A percentile compares a stretch with the other conserved stretches of the same genome.
phyloP scores from a whole-genome alignment of 2,329 filamentous ascomycete species.

The Talaromyces sp. region DNA sequence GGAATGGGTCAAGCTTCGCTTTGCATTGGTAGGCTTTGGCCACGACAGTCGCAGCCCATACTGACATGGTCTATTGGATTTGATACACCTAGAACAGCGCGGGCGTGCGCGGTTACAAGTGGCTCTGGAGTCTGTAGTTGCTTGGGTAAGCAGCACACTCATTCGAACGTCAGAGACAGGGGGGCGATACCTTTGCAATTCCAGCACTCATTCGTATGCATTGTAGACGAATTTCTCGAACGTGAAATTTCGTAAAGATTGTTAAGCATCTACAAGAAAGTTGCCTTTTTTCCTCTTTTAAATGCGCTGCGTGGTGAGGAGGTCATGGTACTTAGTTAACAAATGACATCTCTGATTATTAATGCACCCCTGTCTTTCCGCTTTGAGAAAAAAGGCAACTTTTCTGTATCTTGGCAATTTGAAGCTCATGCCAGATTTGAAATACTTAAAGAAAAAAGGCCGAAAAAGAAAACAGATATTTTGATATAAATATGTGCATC shows the following conservation, averaged over 20 bases:
- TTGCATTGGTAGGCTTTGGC: constrained; percentile 15
- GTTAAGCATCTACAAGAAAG: constrained; percentile 8
- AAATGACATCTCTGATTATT: constrained; percentile 1
- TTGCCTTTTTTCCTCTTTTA: constrained; percentile 1
- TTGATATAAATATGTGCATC: neutral
- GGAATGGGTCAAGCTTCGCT: constrained; percentile 13
- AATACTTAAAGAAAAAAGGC: neutral
- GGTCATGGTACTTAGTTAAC: neutral
- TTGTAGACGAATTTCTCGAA: neutral
- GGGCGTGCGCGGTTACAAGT: constrained; percentile 11
- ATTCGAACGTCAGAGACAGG: neutral
- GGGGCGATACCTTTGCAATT: constrained; percentile 1
- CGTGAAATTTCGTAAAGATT: no score
- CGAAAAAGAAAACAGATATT: no score
- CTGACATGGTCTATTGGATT: constrained; percentile 12
- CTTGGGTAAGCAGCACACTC: neutral
- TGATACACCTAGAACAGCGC: constrained; percentile 12
- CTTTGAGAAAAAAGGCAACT: constrained; percentile 10
- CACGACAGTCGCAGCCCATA: constrained; percentile 13
- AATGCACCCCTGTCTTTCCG: constrained; percentile 5
- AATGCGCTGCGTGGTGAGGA: neutral
- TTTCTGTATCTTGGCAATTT: constrained; percentile 9
- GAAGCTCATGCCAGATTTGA: neutral
- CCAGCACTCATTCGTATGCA: constrained; percentile 10
- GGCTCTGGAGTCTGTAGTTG: constrained; percentile 4